These are phyloP conservation scores for Lepiota subincarnata DNA, from an alignment of 768 basidiomycete genomes.

Conservation along the genomic window DNA sequence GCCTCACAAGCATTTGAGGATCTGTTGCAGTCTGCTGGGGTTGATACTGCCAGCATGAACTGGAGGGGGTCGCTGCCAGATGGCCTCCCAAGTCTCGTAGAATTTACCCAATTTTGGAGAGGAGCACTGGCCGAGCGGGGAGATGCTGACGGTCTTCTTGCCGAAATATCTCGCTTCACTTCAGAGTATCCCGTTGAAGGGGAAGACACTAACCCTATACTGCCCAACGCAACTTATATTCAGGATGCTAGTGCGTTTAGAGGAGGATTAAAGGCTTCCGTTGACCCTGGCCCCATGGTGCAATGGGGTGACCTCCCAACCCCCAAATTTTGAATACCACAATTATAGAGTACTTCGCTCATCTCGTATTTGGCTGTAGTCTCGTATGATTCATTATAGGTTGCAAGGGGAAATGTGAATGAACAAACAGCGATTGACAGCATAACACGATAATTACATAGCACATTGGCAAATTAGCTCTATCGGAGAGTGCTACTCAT, in stretches of 20 bases:
- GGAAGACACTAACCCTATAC: constrained; percentile 42
- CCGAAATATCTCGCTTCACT: constrained; percentile 53
- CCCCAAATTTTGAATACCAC: constrained; percentile 42
- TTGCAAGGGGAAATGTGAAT: constrained; percentile 2
- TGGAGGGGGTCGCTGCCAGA: constrained; percentile 51
- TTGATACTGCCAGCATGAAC: constrained; percentile 43
- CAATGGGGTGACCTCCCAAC: constrained; percentile 71
- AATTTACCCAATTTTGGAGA: constrained; percentile 66
- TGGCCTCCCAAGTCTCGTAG: constrained; percentile 52
- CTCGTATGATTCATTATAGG: neutral
- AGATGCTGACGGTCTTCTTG: constrained; percentile 43
- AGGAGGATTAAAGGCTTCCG: constrained; percentile 47
- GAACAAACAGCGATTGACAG: constrained; percentile 11
- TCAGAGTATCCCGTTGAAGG: constrained; percentile 52
- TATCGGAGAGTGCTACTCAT: neutral
- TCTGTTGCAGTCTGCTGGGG: constrained; percentile 17
- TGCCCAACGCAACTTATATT: constrained; percentile 54
- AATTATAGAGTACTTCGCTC: neutral
- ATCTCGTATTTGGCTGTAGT: too few species aligned
- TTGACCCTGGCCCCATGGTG: constrained; percentile 62
- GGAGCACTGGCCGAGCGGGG: constrained; percentile 37
- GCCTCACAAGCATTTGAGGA: constrained; percentile 61
- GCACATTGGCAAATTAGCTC: constrained; percentile 2
- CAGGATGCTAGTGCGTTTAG: constrained; percentile 67
- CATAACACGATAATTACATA: constrained; percentile 13